Conservation (phyloP, 305 asterid species). For the Fraxinus baroniana region DNA sequence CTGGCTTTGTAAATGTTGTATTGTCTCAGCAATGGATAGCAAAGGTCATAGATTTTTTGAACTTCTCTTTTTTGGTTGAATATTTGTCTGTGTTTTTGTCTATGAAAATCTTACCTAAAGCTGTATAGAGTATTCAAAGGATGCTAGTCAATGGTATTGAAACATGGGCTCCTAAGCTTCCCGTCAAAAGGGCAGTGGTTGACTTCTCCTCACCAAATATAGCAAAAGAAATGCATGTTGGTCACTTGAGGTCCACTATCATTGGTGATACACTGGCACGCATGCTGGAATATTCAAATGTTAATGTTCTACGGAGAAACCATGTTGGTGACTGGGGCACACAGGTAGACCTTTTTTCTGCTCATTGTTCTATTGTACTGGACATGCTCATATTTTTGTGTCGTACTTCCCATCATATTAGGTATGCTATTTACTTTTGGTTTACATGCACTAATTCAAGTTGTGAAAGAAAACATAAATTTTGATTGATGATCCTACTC, state of each 20-base stretch:
- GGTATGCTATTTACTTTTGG: neutral
- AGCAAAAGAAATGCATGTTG: conserved; percentile 98
- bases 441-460: neutral
- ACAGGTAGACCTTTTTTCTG: conserved; percentile 45
- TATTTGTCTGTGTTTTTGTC: neutral
- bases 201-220: conserved; percentile 97
- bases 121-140: conserved; percentile 70
- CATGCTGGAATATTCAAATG: conserved; percentile 85
- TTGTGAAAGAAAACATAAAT: neutral
- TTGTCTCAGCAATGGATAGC: conserved; percentile 83
- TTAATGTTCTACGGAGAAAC: conserved; percentile 81
- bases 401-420: neutral
- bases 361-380: neutral
- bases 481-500: neutral
- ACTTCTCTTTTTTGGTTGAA: neutral
- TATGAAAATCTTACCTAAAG: conserved; percentile 18
- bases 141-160: conserved; percentile 81
- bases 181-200: conserved; percentile 73
- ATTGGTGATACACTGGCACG: conserved; percentile 94
- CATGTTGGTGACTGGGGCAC: conserved; percentile 99
- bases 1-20: conserved; percentile 79
- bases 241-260: conserved; percentile 89
- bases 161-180: conserved; percentile 83
- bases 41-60: conserved; percentile 39
- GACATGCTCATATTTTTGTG: neutral